Conservation (phyloP, 805 yeast species). For the Ogataea methylovora region DNA sequence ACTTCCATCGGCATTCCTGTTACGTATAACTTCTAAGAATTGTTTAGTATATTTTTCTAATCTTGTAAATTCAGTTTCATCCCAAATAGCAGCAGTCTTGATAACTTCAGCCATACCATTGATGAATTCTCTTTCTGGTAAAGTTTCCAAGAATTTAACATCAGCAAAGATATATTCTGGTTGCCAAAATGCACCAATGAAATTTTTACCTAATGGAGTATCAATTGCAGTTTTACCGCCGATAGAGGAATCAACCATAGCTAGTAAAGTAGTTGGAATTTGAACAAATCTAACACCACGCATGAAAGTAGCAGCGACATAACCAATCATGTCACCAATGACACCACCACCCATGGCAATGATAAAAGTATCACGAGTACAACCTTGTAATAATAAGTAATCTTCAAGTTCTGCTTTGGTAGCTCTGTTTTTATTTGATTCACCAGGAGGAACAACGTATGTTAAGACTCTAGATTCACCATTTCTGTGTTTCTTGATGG, state of each 20-base stretch:
- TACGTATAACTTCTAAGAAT: conserved; percentile 62
- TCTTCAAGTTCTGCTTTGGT: conserved; percentile 94
- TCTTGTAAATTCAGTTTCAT: conserved; percentile 78
- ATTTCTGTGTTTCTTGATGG: conserved; percentile 32
- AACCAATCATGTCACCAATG: conserved; percentile 98
- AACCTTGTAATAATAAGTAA: conserved; percentile 69
- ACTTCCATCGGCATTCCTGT: conserved; percentile 29
- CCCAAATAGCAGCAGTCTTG: conserved; percentile 98
- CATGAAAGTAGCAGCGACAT: conserved; percentile 99
- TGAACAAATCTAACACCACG: conserved; percentile 93
- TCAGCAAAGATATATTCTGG: conserved; percentile 86
- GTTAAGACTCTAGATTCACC: conserved; percentile 61
- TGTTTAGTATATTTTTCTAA: conserved; percentile 67
- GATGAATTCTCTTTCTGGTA: conserved; percentile 90
- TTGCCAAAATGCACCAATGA: conserved; percentile 97
- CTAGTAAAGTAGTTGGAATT: conserved; percentile 84
- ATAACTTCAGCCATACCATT: conserved; percentile 98
- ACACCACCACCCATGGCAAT: conserved; percentile 98
- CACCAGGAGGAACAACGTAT: conserved; percentile 86
- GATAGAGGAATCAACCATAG: conserved; percentile 97
- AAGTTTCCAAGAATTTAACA: conserved; percentile 74
- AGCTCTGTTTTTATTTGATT: conserved; percentile 76
- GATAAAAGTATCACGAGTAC: conserved; percentile 93
- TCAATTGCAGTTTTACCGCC: conserved; percentile 99
- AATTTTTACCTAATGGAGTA: conserved; percentile 92